Conservation (phyloP, 768 basidiomycete species). For the Leccinum arenicola region DNA sequence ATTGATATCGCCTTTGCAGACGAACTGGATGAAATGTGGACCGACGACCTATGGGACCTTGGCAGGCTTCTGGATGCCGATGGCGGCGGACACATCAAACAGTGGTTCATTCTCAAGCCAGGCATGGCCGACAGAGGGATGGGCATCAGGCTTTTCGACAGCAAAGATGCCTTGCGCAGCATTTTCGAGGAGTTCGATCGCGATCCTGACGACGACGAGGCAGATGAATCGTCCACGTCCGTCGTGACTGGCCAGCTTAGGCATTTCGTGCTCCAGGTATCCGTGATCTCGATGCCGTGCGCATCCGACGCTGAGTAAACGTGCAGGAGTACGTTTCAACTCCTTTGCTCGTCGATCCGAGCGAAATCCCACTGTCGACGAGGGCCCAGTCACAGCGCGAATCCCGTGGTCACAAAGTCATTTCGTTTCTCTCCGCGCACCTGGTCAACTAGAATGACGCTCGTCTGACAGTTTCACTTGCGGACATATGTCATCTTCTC, state of each 20-base stretch:
- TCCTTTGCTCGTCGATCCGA: constrained; percentile 78
- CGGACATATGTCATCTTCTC: constrained; percentile 82
- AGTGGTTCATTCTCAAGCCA: constrained; percentile 96
- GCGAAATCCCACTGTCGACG: constrained; percentile 35
- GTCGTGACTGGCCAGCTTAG: constrained; percentile 85
- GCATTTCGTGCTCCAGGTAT: constrained; percentile 94
- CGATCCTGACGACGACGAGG: constrained; percentile 49
- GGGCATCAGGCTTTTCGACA: constrained; percentile 89
- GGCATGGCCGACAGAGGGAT: constrained; percentile 96
- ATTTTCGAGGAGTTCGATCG: constrained; percentile 85
- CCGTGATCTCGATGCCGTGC: constrained; percentile 1
- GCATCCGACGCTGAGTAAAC: constrained; percentile 3
- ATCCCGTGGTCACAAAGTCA: constrained; percentile 59
- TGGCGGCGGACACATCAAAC: constrained; percentile 10
- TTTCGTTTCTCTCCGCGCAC: constrained; percentile 13
- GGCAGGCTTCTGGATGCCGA: constrained; percentile 53
- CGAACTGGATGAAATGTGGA: constrained; percentile 91
- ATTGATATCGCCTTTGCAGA: constrained; percentile 88
- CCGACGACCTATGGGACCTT: constrained; percentile 91
- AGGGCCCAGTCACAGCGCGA: constrained; percentile 13
- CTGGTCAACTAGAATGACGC: constrained; percentile 11
- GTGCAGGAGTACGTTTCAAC: constrained; percentile 78
- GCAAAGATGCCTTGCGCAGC: constrained; percentile 60
- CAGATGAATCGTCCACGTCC: constrained; percentile 43
- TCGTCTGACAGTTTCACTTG: constrained; percentile 76